Evolutionary conservation across 2,329 filamentous ascomycete genomes (phyloP).

Genomic region (Beauveria australis): DNA sequence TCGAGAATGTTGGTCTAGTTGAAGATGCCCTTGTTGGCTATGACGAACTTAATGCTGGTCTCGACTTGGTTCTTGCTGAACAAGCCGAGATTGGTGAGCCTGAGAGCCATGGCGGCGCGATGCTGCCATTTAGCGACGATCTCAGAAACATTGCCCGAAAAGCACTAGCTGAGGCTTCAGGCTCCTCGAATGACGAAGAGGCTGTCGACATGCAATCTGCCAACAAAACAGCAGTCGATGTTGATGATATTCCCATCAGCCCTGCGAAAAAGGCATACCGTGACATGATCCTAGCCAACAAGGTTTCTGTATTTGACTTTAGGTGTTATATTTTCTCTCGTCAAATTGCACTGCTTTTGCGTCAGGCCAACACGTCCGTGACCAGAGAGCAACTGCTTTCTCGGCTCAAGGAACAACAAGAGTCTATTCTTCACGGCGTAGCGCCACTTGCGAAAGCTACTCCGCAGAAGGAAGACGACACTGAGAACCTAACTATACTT

Average conservation of each 20-base stretch:
- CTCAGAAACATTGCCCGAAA: slow-evolving; percentile 52
- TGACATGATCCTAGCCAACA: slow-evolving; percentile 85
- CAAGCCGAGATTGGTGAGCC: slow-evolving; percentile 52
- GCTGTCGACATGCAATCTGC: slow-evolving; percentile 43
- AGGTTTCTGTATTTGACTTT: slow-evolving; percentile 95
- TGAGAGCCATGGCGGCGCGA: slow-evolving; percentile 61
- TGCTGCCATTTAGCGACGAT: slow-evolving; percentile 67
- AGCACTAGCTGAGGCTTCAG: slow-evolving; percentile 34
- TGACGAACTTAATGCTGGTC: slow-evolving; percentile 81
- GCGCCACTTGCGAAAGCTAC: slow-evolving; percentile 40
- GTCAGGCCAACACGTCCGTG: slow-evolving; percentile 68
- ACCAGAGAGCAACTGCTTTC: slow-evolving; percentile 53
- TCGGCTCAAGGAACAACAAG: slow-evolving; percentile 55
- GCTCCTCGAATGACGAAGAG: slow-evolving; percentile 29
- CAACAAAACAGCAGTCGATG: slow-evolving; percentile 29
- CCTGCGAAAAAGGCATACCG: slow-evolving; percentile 72
- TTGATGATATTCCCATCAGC: slow-evolving; percentile 53
- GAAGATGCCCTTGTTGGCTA: slow-evolving; percentile 94
- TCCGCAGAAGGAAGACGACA: slow-evolving; percentile 46
- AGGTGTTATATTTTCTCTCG: slow-evolving; percentile 87
- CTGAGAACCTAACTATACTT: slow-evolving; percentile 70
- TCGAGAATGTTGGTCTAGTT: slow-evolving; percentile 91
- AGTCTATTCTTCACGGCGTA: slow-evolving; percentile 48
- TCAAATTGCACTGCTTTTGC: slow-evolving; percentile 72
- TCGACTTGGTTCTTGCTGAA: slow-evolving; percentile 75